Base-by-base conservation (phyloP, 306 rosid genomes). In the Cotoneaster glaucophyllus region DNA sequence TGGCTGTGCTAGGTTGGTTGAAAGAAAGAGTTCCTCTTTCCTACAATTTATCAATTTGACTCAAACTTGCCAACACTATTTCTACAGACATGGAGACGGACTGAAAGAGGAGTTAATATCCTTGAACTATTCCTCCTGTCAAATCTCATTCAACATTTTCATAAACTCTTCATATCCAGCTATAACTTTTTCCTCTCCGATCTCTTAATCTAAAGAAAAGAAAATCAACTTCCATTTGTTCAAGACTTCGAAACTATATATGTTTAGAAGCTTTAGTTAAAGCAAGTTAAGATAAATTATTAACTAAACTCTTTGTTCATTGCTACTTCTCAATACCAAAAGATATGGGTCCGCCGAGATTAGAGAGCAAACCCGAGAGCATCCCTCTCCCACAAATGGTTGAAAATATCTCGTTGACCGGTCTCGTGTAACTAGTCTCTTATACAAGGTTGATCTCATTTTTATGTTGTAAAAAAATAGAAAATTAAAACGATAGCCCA, bases 1-100 rank as follows among this genome's bases (percentile, higher is more conserved):
- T 53, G 64, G 73, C 68, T 83, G 17, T 85, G 84, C 70, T 84
- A 58, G 82, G 84, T 75, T 80, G 85, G 85, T 84, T 68, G 77
- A 82, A 84, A 81, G 64, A 29, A 73, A 83, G 52, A 56, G 80
- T 74, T 32, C 73, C 75, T 80, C 67, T 15, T 13, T 10, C 70
- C 73, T 45, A 59, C 83, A 70, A 84, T 34, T 34, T 34, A 70
- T 75, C 58, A 74, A 67, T 77, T 34, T 75, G 72, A 70, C 58
- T 59, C 15, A 44, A 56, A 74, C 78, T n/a, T 74, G 86, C 67
- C 86, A 74, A 66, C 89, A 34, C 39, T 34, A 80, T 43, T 85
- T 81, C 74, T 73, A 25, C 77, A 64, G 68, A 48, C 17, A 80
- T 64, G 71, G 76, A 80, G 77, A 83, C 80, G 71, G 78, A 75